Conservation (phyloP, 805 yeast genomes). For the Kuraishia ogatae region DNA sequence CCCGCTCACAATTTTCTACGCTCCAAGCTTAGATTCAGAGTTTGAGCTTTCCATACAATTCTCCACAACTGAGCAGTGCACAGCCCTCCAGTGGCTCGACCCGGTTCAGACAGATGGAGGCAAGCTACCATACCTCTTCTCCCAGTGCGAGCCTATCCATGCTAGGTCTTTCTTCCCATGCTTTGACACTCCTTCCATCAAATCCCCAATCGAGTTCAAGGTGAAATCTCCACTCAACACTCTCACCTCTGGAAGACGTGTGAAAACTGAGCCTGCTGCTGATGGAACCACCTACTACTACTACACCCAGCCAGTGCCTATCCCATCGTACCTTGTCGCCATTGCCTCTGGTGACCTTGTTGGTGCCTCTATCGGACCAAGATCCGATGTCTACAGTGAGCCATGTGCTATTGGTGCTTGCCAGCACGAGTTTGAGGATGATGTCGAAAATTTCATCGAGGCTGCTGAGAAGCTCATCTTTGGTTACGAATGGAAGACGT, state of each 20-base stretch:
- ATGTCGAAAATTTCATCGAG: conserved; percentile 70
- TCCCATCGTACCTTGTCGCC: conserved; percentile 78
- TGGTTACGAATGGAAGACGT: conserved; percentile 78
- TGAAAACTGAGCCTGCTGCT: conserved; percentile 22
- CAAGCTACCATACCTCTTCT: conserved; percentile 62
- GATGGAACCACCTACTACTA: conserved; percentile 24
- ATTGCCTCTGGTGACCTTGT: conserved; percentile 77
- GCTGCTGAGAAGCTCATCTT: conserved; percentile 73
- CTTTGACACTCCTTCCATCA: conserved; percentile 84
- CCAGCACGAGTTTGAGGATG: conserved; percentile 71
- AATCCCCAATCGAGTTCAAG: conserved; percentile 50
- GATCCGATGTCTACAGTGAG: conserved; percentile 77
- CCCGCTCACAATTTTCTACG: conserved; percentile 30
- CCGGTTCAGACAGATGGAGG: conserved; percentile 68
- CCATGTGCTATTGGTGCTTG: conserved; percentile 60
- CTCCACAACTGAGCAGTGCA: conserved; percentile 64
- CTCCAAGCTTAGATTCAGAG: conserved; percentile 6
- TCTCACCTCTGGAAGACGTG: conserved; percentile 54
- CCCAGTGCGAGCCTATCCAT: conserved; percentile 89
- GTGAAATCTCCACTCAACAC: conserved; percentile 61
- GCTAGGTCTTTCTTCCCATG: conserved; percentile 84
- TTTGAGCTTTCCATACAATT: conserved; percentile 37
- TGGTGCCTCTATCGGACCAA: conserved; percentile 68
- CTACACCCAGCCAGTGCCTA: conserved; percentile 72
- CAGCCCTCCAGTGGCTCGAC: conserved; percentile 83